A percentile compares a stretch with the other conserved stretches of the same genome.
Conservation (phyloP, 2,329 filamentous ascomycete species). For the Botryosphaeria dothidea region DNA sequence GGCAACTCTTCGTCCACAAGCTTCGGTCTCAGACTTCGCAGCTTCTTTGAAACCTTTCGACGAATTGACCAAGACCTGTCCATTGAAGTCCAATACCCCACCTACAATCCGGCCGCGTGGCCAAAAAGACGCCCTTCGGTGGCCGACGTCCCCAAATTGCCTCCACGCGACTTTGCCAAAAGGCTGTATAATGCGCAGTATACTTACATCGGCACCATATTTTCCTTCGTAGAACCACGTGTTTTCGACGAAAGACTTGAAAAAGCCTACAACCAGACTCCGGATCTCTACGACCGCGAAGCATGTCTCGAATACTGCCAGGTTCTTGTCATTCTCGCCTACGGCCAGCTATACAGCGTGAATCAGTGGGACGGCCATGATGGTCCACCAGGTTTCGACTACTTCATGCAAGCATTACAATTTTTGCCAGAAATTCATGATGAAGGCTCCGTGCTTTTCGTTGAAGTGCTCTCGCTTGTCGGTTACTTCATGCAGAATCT, state of each 20-base stretch:
- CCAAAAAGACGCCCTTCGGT: constrained; percentile 36
- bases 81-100: constrained; percentile 31
- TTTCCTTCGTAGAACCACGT: constrained; percentile 52
- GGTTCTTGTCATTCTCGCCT: constrained; percentile 54
- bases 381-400: constrained; percentile 58
- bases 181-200: constrained; percentile 55
- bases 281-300: constrained; percentile 47
- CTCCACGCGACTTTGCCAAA: constrained; percentile 53
- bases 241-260: constrained; percentile 50
- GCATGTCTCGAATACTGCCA: constrained; percentile 55
- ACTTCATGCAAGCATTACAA: constrained; percentile 54
- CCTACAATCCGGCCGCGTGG: constrained; percentile 39
- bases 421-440: constrained; percentile 59
- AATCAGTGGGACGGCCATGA: constrained; percentile 57
- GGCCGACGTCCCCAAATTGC: constrained; percentile 37
- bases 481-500: constrained; percentile 61
- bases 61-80: constrained; percentile 38
- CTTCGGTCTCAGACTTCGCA: constrained; percentile 25
- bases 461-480: constrained; percentile 56
- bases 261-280: constrained; percentile 46
- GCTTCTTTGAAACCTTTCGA: constrained; percentile 26
- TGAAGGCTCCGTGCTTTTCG: constrained; percentile 55
- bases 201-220: constrained; percentile 59
- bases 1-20: constrained; percentile 29
- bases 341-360: constrained; percentile 59